A percentile compares a stretch with the other conserved stretches of the same genome.
These are phyloP conservation scores for Phytophthora ohioensis DNA, from an alignment of 352 stramenopile species.

Conservation along the genomic window DNA sequence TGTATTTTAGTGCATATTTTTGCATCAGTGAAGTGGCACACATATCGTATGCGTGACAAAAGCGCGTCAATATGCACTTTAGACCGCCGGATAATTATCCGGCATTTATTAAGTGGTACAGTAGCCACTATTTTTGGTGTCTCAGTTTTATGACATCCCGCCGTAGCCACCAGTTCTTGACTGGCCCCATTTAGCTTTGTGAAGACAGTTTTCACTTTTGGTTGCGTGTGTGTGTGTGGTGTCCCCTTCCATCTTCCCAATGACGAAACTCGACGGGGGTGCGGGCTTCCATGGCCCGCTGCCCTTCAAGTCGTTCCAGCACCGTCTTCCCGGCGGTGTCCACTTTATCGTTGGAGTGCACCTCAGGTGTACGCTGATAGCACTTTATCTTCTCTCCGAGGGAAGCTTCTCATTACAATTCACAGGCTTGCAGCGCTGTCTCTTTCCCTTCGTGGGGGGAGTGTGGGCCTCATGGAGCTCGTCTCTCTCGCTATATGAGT, in stretches of 20 bases:
- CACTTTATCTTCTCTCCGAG: conserved; percentile 81
- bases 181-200: too few species aligned
- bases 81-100: not conserved
- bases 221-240: not conserved
- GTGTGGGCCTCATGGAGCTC: conserved; percentile 55
- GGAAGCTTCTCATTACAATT: conserved; percentile 33
- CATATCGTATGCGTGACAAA: not conserved
- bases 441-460: conserved; percentile 28
- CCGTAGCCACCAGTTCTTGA: conserved; percentile 2
- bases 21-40: not conserved
- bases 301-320: conserved; percentile 59
- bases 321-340: conserved; percentile 44
- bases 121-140: too few species aligned
- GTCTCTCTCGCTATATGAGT: conserved; percentile 58
- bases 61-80: not conserved
- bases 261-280: conserved; percentile 46
- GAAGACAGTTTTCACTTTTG: too few species aligned
- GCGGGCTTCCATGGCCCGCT: conserved; percentile 2
- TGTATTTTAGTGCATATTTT: not conserved
- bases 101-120: not conserved
- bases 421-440: conserved; percentile 46
- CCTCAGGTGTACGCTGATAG: conserved; percentile 81
- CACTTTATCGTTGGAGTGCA: conserved; percentile 56
- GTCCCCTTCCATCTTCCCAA: conserved; percentile 36
- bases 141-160: too few species aligned